phyloP scores from a whole-genome alignment of 768 basidiomycete genomes.

The Butyriboletus loyo region DNA sequence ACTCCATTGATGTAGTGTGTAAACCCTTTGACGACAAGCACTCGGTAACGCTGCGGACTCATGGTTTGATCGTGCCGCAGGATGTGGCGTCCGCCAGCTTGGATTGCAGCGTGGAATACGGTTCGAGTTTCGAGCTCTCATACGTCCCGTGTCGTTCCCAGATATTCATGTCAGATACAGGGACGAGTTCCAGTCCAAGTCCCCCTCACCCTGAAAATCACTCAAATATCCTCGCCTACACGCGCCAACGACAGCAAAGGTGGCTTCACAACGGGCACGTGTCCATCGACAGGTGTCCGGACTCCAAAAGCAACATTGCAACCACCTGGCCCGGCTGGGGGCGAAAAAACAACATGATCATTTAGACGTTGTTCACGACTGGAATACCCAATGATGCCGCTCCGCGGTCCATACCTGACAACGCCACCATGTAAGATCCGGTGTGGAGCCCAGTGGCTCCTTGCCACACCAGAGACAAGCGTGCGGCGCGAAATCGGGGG shows the following conservation, averaged over 20 bases:
- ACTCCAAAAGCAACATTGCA: background rate
- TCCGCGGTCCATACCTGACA: background rate
- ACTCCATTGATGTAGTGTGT: background rate
- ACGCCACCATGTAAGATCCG: conserved; percentile 13
- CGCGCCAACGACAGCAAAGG: background rate
- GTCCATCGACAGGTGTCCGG: background rate
- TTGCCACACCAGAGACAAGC: background rate
- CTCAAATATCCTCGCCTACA: background rate
- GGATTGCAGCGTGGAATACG: conserved; percentile 1
- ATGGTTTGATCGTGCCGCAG: background rate
- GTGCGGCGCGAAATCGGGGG: background rate
- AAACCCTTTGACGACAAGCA: background rate
- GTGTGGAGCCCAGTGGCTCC: background rate
- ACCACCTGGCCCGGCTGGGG: background rate
- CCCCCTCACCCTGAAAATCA: background rate
- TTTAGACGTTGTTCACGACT: background rate
- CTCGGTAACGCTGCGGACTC: background rate
- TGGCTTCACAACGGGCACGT: conserved; percentile 3
- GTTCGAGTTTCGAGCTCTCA: background rate
- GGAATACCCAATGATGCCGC: conserved; percentile 3
- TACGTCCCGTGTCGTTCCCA: background rate
- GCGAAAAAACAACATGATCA: background rate
- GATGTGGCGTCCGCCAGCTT: background rate
- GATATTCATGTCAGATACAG: background rate
- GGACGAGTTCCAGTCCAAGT: background rate